Conservation (phyloP, 305 asterid genomes). For the Solanum hybrid region DNA sequence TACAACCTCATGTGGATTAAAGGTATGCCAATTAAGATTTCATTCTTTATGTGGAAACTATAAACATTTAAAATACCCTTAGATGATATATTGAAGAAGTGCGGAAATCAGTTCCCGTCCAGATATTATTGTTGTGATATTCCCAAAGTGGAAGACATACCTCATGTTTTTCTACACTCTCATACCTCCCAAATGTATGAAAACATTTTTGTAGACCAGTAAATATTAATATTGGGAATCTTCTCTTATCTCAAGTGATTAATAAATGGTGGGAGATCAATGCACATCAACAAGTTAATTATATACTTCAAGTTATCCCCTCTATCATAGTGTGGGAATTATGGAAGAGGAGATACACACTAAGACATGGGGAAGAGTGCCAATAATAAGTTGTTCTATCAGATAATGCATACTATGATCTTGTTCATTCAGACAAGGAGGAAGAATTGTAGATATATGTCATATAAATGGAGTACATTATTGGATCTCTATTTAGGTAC, state of each 20-base stretch:
- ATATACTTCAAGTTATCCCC: not conserved
- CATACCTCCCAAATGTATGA: not conserved
- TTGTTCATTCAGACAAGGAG: no score
- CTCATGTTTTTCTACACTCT: not conserved
- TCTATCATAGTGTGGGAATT: not conserved
- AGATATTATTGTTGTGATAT: not conserved
- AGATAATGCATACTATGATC: not conserved
- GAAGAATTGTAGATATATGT: not conserved
- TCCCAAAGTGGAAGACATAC: not conserved
- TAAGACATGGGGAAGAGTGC: not conserved
- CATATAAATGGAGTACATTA: not conserved
- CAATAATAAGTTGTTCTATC: not conserved
- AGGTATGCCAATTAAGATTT: not conserved
- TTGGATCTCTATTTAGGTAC: not conserved
- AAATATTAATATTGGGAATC: not conserved
- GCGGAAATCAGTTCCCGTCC: not conserved
- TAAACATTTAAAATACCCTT: not conserved
- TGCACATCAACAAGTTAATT: not conserved
- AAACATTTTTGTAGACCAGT: not conserved
- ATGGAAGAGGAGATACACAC: not conserved
- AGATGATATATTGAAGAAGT: not conserved
- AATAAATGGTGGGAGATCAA: not conserved
- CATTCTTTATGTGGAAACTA: not conserved
- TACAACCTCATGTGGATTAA: not conserved
- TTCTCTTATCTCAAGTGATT: not conserved